A percentile compares a stretch with the other conserved stretches of the same genome.
These are phyloP conservation scores for Thermothielavioides terrestris DNA, from an alignment of 495 filamentous ascomycete genomes.

Conservation along the genomic window DNA sequence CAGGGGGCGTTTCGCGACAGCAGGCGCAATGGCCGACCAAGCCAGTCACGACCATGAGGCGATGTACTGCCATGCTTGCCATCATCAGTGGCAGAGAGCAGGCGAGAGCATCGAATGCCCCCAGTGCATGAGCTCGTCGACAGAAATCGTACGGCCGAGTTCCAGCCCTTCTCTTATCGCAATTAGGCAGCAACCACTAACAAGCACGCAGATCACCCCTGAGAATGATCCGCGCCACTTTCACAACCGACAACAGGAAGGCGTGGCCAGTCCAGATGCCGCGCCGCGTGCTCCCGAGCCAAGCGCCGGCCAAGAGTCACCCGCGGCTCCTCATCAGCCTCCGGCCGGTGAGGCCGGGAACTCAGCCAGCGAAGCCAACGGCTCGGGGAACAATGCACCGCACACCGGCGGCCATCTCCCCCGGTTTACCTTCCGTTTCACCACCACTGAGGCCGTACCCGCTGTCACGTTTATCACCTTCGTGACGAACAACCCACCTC, in stretches of 20 bases:
- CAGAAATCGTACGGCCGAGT: slow-evolving; percentile 17
- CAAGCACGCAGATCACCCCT: slow-evolving; percentile 9
- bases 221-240: slow-evolving; percentile 21
- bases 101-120: slow-evolving; percentile 19
- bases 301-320: neutral
- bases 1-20: neutral
- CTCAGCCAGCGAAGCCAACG: neutral
- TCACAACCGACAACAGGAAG: slow-evolving; percentile 6
- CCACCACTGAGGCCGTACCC: neutral
- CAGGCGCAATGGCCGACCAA: slow-evolving; percentile 7
- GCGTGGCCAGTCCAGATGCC: neutral
- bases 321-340: neutral
- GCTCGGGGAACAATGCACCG: neutral
- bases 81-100: slow-evolving; percentile 17
- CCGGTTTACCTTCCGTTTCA: neutral
- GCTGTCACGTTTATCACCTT: neutral
- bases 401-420: neutral
- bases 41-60: slow-evolving; percentile 1
- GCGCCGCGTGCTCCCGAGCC: neutral
- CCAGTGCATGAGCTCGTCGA: slow-evolving; percentile 14
- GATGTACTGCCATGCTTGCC: slow-evolving; percentile 24
- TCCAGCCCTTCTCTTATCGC: neutral
- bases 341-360: neutral
- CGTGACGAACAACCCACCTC: neutral
- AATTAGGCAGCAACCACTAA: slow-evolving; percentile 1